These are phyloP conservation scores for Solanum ossicruentum DNA, from an alignment of 257 asterid species.

Conservation along the genomic window DNA sequence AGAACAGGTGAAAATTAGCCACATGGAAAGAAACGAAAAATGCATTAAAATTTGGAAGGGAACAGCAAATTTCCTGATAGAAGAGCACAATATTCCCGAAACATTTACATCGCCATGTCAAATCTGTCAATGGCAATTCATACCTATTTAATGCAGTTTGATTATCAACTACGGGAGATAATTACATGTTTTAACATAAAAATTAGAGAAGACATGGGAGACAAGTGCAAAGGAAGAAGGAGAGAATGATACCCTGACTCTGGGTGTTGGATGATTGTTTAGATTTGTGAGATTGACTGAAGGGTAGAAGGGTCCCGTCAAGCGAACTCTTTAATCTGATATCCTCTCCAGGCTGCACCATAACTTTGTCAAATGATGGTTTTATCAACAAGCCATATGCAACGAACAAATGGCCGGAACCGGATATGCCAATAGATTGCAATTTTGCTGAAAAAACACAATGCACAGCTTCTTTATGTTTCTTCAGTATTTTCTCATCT, in stretches of 20 bases:
- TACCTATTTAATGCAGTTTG: not conserved
- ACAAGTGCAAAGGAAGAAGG: not conserved
- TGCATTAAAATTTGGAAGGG: not conserved
- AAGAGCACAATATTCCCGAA: not conserved
- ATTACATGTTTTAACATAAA: not conserved
- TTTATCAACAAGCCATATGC: constrained; percentile 73
- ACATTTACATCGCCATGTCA: not conserved
- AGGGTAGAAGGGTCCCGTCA: constrained; percentile 67
- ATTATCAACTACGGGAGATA: not conserved
- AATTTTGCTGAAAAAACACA: constrained; percentile 70
- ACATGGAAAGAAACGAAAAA: not conserved
- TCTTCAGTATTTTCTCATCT: constrained; percentile 38
- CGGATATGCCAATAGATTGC: constrained; percentile 37
- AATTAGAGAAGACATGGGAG: not conserved
- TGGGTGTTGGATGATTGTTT: constrained; percentile 28
- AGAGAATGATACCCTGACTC: constrained; percentile 37
- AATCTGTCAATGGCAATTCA: not conserved
- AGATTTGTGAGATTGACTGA: constrained; percentile 39
- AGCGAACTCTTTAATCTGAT: constrained; percentile 37
- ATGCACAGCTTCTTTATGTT: constrained; percentile 44
- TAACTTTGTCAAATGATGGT: constrained; percentile 67
- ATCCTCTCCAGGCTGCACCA: constrained; percentile 64
- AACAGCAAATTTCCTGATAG: not conserved
- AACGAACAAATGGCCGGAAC: constrained; percentile 45
- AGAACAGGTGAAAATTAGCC: not conserved